These are phyloP conservation scores for Colletotrichum truncatum DNA, from an alignment of 2,329 filamentous ascomycete species.

Conservation along the genomic window DNA sequence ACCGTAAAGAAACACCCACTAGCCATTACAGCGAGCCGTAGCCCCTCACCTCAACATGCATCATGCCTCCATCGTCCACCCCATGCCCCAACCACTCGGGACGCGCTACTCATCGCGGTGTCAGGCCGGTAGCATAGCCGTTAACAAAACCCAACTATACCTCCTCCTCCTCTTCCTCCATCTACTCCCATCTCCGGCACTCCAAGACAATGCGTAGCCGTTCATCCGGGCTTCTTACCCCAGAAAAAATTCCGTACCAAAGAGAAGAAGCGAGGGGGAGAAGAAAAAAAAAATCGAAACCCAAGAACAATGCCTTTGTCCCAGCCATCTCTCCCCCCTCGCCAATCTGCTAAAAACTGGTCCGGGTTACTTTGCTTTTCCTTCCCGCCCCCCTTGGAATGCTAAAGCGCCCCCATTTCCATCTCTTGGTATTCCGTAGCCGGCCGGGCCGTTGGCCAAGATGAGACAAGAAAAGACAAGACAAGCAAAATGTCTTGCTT, in stretches of 20 bases:
- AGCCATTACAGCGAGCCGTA: background rate
- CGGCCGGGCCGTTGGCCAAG: background rate
- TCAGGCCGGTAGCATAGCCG: background rate
- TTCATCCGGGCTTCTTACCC: no score
- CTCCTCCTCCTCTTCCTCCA: background rate
- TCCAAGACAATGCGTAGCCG: no score
- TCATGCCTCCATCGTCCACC: slow-evolving; percentile 7
- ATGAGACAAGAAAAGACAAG: background rate
- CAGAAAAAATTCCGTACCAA: no score
- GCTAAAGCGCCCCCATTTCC: background rate
- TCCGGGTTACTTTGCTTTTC: background rate
- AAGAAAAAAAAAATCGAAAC: no score
- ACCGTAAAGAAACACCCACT: background rate
- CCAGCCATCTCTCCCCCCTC: background rate
- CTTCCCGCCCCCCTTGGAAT: background rate
- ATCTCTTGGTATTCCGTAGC: background rate
- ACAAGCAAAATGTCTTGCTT: background rate
- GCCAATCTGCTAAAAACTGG: background rate
- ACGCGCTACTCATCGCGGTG: background rate
- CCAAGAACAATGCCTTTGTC: background rate
- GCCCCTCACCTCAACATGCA: slow-evolving; percentile 7
- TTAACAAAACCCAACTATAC: background rate
- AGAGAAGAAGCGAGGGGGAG: no score
- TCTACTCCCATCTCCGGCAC: no score
- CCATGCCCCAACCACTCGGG: background rate